Evolutionary conservation across 163 green algal species (phyloP).

Genomic region (Chlorella variabilis): DNA sequence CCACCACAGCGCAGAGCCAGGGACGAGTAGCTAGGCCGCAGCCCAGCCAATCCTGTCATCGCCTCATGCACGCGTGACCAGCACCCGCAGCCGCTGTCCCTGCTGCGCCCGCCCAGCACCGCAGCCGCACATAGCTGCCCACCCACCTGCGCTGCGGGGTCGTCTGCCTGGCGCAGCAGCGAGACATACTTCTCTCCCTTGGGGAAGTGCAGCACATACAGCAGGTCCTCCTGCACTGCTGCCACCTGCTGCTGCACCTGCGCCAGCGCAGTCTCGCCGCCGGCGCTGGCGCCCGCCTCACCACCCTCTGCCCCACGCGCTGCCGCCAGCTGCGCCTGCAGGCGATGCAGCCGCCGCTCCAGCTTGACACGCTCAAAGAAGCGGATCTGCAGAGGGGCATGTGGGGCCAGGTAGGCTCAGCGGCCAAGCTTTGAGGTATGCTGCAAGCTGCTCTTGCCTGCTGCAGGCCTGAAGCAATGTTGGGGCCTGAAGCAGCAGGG

Average conservation of each 20-base stretch:
- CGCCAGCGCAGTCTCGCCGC: background rate
- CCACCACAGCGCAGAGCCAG: too few species aligned
- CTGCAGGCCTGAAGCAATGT: too few species aligned
- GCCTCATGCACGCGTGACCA: too few species aligned
- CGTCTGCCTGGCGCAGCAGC: constrained; percentile 62
- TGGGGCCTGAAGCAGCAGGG: too few species aligned
- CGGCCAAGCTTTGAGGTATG: too few species aligned
- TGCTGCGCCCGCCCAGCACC: too few species aligned
- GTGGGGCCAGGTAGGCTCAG: background rate
- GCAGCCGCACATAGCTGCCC: background rate
- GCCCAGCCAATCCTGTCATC: too few species aligned
- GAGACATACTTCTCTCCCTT: constrained; percentile 88
- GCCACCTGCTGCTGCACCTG: constrained; percentile 1
- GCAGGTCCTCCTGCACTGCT: constrained; percentile 34
- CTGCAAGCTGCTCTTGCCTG: too few species aligned
- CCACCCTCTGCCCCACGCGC: constrained; percentile 3
- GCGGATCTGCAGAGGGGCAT: constrained; percentile 57
- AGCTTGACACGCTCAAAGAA: constrained; percentile 92
- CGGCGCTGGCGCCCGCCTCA: constrained; percentile 35
- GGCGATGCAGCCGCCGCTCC: constrained; percentile 64
- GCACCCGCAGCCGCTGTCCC: too few species aligned
- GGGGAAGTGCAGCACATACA: constrained; percentile 90
- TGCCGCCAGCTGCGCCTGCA: constrained; percentile 45
- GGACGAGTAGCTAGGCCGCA: too few species aligned
- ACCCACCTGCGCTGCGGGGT: constrained; percentile 54